Evolutionary conservation across 768 basidiomycete genomes (phyloP).

Genomic region (Rhizopogon rudus): DNA sequence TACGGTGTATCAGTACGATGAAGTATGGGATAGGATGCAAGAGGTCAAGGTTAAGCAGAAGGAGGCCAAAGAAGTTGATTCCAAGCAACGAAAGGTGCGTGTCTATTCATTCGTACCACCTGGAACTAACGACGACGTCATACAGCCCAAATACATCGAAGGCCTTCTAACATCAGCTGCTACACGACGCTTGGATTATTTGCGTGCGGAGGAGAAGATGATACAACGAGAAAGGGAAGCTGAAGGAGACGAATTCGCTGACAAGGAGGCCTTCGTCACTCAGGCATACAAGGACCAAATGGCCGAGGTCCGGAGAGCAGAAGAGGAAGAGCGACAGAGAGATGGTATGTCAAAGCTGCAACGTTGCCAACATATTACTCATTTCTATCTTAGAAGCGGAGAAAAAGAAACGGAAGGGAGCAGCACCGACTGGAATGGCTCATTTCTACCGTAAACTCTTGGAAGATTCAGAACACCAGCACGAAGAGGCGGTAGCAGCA

Average conservation of each 20-base stretch:
- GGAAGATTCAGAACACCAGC: conserved; percentile 74
- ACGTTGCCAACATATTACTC: background rate
- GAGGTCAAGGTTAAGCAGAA: conserved; percentile 73
- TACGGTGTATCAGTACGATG: conserved; percentile 92
- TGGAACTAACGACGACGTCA: conserved; percentile 8
- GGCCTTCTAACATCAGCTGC: conserved; percentile 74
- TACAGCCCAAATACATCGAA: conserved; percentile 89
- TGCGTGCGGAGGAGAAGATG: conserved; percentile 98
- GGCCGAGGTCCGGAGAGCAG: conserved; percentile 84
- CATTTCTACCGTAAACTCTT: conserved; percentile 79
- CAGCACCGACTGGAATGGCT: conserved; percentile 68
- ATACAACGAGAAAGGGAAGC: conserved; percentile 87
- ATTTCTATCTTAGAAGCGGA: conserved; percentile 37
- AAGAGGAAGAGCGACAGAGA: conserved; percentile 84
- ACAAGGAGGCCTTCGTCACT: conserved; percentile 97
- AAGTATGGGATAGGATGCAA: conserved; percentile 95
- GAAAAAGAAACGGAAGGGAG: conserved; percentile 54
- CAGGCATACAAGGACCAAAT: conserved; percentile 97
- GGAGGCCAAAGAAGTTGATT: conserved; percentile 68
- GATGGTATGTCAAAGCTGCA: conserved; percentile 58
- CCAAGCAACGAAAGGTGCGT: conserved; percentile 73
- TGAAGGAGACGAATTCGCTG: conserved; percentile 91
- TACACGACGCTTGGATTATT: conserved; percentile 82
- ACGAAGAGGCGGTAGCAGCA: conserved; percentile 85
- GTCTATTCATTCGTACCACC: background rate